A percentile compares a stretch with the other conserved stretches of the same genome.
These are phyloP conservation scores for Tricholoma hemisulphureum DNA, from an alignment of 768 basidiomycete species.

Conservation along the genomic window DNA sequence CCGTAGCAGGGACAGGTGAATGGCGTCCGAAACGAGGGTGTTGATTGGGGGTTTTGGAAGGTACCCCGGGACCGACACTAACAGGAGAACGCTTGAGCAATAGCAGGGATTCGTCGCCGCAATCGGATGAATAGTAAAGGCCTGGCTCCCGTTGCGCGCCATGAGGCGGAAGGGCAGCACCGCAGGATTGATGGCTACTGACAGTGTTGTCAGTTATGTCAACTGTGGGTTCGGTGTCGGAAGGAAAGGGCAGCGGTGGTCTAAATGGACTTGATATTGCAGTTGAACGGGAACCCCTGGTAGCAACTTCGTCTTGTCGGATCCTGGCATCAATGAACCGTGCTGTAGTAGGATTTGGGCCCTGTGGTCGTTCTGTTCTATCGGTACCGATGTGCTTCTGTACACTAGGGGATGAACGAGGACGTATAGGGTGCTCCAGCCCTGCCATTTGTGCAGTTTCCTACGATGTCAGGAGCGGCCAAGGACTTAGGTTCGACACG, in stretches of 20 bases:
- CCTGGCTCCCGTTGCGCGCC: neutral
- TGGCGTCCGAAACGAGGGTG: conserved; percentile 3
- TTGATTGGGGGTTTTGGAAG: neutral
- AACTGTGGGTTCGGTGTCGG: conserved; percentile 1
- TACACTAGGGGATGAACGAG: neutral
- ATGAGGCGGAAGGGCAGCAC: conserved; percentile 4
- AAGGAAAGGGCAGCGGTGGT: neutral
- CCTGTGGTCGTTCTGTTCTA: neutral
- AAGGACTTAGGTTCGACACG: no score
- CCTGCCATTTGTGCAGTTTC: neutral
- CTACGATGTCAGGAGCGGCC: neutral
- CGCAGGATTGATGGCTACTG: neutral
- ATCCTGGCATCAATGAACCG: neutral
- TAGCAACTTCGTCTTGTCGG: neutral
- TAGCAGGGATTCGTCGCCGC: conserved; percentile 15
- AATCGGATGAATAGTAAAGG: neutral
- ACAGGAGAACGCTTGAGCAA: conserved; percentile 1
- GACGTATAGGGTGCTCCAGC: neutral
- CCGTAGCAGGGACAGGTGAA: conserved; percentile 50
- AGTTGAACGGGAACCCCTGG: neutral
- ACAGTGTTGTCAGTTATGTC: conserved; percentile 9
- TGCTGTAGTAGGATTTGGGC: neutral
- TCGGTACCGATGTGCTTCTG: neutral
- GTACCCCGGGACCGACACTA: neutral
- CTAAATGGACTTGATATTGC: neutral